Conservation (phyloP, 192 early-diverging fungal genomes). For the Linnemannia zychae region DNA sequence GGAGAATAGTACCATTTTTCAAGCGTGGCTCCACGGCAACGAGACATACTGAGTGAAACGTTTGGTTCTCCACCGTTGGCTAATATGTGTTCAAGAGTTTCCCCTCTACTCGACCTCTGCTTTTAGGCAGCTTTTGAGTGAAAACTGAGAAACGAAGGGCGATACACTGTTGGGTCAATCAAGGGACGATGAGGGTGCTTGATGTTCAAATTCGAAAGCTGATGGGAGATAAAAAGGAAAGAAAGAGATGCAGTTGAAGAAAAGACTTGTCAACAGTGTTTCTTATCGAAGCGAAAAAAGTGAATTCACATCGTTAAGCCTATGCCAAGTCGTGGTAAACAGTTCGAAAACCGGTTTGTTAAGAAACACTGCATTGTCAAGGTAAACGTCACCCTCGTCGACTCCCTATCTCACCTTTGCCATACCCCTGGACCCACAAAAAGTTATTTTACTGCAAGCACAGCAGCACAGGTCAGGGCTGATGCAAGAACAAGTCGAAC, state of each 20-base stretch:
- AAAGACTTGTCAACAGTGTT: neutral
- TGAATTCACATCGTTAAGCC: too few relatives aligned
- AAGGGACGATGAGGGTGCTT: neutral
- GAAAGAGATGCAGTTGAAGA: neutral
- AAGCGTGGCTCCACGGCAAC: neutral
- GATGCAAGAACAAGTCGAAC: too few relatives aligned
- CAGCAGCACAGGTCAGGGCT: too few relatives aligned
- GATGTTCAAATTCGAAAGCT: neutral
- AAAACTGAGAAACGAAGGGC: neutral
- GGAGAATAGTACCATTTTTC: neutral
- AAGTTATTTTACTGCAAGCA: too few relatives aligned
- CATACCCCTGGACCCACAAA: too few relatives aligned
- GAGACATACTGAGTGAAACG: neutral
- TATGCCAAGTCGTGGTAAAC: too few relatives aligned
- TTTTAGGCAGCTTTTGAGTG: neutral
- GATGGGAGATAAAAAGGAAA: neutral
- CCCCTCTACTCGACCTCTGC: neutral
- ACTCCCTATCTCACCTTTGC: too few relatives aligned
- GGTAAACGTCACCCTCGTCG: too few relatives aligned
- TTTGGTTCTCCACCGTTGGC: neutral
- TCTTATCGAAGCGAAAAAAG: too few relatives aligned
- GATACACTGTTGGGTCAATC: neutral
- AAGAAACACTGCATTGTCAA: too few relatives aligned
- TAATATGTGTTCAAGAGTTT: neutral
- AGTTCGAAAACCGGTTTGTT: too few relatives aligned